These are phyloP conservation scores for Magnolia officinalis DNA, from an alignment of 164 flowering plant species.

Conservation along the genomic window DNA sequence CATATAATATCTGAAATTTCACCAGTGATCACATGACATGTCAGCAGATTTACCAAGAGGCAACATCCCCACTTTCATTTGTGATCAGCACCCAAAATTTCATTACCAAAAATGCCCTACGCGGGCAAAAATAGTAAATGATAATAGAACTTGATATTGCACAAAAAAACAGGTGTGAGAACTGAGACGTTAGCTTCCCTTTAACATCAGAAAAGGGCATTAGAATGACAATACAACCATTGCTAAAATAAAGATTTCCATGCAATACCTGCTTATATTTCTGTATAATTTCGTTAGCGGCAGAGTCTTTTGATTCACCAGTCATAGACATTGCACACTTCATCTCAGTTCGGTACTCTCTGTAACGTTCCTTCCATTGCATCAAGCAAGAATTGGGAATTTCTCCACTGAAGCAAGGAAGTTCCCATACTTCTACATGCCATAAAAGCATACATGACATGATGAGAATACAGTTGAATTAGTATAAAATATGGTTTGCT, in stretches of 20 bases:
- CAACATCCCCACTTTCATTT: neutral
- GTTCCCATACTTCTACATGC: constrained; percentile 30
- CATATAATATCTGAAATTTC: constrained; percentile 50
- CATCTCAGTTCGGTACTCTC: constrained; percentile 57
- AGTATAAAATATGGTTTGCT: neutral
- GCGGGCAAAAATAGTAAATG: neutral
- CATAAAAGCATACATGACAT: neutral
- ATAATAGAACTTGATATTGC: neutral
- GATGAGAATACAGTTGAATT: neutral
- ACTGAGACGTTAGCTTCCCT: neutral
- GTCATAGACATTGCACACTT: constrained; percentile 22
- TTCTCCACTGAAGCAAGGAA: constrained; percentile 48
- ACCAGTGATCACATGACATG: neutral
- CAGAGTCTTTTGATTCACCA: constrained; percentile 21
- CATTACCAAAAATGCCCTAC: too few species aligned
- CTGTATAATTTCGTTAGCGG: constrained; percentile 37
- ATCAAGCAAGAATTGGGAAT: constrained; percentile 25
- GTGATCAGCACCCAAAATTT: neutral
- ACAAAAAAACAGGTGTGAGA: neutral
- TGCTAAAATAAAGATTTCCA: neutral
- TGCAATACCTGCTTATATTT: constrained; percentile 61
- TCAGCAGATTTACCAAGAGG: neutral
- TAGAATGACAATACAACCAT: neutral
- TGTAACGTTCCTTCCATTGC: constrained; percentile 41
- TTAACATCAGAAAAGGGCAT: neutral